A percentile compares a stretch with the other conserved stretches of the same genome.
Evolutionary conservation across 23 red algal species (phyloP).

Genomic region (Chondrus crispus): DNA sequence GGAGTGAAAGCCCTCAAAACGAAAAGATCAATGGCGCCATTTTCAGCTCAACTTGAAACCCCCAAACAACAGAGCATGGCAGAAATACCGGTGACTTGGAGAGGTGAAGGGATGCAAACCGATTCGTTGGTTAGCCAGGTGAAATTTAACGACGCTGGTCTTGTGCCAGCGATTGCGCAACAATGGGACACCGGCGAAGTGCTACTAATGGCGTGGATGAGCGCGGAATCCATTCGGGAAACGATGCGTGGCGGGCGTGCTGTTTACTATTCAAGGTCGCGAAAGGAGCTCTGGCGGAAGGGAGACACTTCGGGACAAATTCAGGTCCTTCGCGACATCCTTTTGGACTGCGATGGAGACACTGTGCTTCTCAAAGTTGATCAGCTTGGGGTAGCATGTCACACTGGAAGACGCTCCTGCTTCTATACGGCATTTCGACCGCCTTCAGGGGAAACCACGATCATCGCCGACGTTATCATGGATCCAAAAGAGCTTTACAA

Average conservation of each 20-base stretch:
- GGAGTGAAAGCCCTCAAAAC: too few species aligned
- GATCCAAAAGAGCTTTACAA: constrained; percentile 64
- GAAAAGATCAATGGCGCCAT: too few species aligned
- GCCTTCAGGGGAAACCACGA: constrained; percentile 31
- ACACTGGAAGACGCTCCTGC: constrained; percentile 90
- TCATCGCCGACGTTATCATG: constrained; percentile 42
- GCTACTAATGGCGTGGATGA: constrained; percentile 98
- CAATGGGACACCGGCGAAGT: constrained; percentile 82
- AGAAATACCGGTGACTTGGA: too few species aligned
- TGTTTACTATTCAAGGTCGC: constrained; percentile 85
- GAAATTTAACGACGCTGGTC: constrained; percentile 65
- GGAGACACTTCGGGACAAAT: constrained; percentile 96
- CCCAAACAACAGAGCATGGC: too few species aligned
- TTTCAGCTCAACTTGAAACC: too few species aligned
- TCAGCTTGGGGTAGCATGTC: constrained; percentile 95
- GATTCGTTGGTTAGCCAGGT: constrained; percentile 20
- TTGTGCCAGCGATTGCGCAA: constrained; percentile 91
- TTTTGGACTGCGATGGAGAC: constrained; percentile 94
- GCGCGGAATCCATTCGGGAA: constrained; percentile 56
- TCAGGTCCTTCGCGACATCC: constrained; percentile 71
- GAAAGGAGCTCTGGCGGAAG: constrained; percentile 87
- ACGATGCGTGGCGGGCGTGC: constrained; percentile 77
- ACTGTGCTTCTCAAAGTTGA: constrained; percentile 86
- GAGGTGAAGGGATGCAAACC: constrained; percentile 3
- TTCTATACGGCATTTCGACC: constrained; percentile 78